Conservation (phyloP, 1,139 yeast genomes). For the Hansenula sp. region DNA sequence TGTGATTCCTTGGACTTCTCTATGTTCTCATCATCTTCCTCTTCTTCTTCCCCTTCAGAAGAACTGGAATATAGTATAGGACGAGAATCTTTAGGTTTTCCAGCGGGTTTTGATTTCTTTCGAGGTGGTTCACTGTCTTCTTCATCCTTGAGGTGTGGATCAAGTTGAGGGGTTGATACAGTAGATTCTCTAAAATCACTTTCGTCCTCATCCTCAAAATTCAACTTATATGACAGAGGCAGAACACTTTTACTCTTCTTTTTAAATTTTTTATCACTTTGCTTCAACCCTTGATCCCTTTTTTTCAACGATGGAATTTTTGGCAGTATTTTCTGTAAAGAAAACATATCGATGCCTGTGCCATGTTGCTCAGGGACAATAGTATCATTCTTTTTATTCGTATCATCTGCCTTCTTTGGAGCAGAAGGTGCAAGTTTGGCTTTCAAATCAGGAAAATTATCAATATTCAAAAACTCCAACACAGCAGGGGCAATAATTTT, state of each 20-base stretch:
- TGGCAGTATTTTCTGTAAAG: conserved; percentile 18
- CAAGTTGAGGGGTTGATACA: conserved; percentile 32
- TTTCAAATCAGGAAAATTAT: conserved; percentile 50
- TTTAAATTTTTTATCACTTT: conserved; percentile 9
- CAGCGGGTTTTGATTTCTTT: conserved; percentile 15
- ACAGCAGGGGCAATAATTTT: conserved; percentile 70
- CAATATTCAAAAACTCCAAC: conserved; percentile 56
- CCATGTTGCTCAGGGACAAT: too few relatives aligned
- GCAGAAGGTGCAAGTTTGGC: conserved; percentile 28
- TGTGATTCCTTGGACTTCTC: conserved; percentile 19
- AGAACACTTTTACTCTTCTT: conserved; percentile 25
- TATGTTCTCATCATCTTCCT: conserved; percentile 22
- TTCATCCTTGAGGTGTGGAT: conserved; percentile 4
- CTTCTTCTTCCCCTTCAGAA: conserved; percentile 34
- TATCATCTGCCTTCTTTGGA: too few relatives aligned
- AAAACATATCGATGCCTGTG: conserved; percentile 18
- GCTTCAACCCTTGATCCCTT: conserved; percentile 2
- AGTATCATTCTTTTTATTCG: conserved; percentile 7
- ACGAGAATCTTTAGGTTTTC: background rate
- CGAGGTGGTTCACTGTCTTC: conserved; percentile 25
- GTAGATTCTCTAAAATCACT: conserved; percentile 37
- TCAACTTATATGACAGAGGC: conserved; percentile 74
- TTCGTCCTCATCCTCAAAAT: conserved; percentile 46
- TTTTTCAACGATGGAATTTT: conserved; percentile 32
- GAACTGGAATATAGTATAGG: conserved; percentile 20